Evolutionary conservation across 805 yeast genomes (phyloP).

Genomic region (Schwanniomyces yamadae): DNA sequence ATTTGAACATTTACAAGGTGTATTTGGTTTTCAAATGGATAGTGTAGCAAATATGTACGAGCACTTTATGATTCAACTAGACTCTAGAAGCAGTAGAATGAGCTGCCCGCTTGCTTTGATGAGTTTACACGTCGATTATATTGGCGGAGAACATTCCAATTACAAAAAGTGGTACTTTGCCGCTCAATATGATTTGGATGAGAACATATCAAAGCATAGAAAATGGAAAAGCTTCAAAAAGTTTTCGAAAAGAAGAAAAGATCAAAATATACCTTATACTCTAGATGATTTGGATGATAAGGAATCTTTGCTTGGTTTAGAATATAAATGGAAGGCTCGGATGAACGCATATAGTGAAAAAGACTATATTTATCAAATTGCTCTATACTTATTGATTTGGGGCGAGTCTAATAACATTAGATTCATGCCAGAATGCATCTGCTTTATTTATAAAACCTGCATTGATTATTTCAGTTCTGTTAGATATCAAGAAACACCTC

Average conservation of each 20-base stretch:
- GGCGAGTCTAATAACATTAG: conserved; percentile 73
- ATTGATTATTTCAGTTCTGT: conserved; percentile 20
- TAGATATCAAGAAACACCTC: neutral
- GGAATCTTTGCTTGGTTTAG: conserved; percentile 18
- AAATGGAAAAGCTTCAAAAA: conserved; percentile 29
- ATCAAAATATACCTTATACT: conserved; percentile 37
- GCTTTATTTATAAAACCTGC: conserved; percentile 32
- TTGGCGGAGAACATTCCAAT: conserved; percentile 87
- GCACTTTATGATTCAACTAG: conserved; percentile 75
- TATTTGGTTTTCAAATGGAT: conserved; percentile 84
- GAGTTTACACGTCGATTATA: conserved; percentile 83
- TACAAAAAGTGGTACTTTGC: conserved; percentile 92
- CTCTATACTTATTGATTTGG: conserved; percentile 64
- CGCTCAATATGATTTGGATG: conserved; percentile 76
- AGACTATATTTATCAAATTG: conserved; percentile 65
- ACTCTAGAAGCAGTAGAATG: conserved; percentile 83
- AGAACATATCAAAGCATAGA: conserved; percentile 53
- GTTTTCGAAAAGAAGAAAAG: conserved; percentile 20
- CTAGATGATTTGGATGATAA: conserved; percentile 18
- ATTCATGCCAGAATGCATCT: conserved; percentile 45
- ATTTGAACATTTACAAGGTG: conserved; percentile 54
- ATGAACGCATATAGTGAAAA: conserved; percentile 54
- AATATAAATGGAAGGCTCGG: conserved; percentile 61
- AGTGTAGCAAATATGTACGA: conserved; percentile 79
- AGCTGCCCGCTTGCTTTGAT: conserved; percentile 67